Percentiles rank a stretch among this genome's conserved stretches.
These are phyloP conservation scores for Vanrija sp. DNA, from an alignment of 1,284 basidiomycete genomes.

Conservation along the genomic window DNA sequence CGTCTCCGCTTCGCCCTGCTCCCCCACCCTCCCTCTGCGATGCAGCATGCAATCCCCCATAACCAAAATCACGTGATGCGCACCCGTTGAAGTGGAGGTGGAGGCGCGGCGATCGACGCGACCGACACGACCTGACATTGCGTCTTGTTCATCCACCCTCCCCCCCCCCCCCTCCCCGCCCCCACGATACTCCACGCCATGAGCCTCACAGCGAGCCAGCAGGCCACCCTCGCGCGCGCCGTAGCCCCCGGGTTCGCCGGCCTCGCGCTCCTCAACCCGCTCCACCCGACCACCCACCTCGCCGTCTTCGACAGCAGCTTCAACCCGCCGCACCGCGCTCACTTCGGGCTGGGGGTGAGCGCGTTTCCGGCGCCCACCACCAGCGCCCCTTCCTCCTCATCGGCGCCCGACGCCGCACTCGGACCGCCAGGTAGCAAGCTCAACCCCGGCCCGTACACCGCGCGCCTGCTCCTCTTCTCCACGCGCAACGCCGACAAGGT, in stretches of 20 bases:
- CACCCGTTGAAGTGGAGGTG: no score
- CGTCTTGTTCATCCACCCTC: no score
- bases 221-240: slow-evolving; percentile 5
- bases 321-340: slow-evolving; percentile 87
- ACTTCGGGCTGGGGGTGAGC: slow-evolving; percentile 65
- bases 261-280: slow-evolving; percentile 20
- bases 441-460: slow-evolving; percentile 57
- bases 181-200: slow-evolving; percentile 25
- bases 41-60: no score
- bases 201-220: slow-evolving; percentile 35
- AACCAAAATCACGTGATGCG: no score
- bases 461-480: slow-evolving; percentile 76
- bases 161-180: no score
- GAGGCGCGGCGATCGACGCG: no score
- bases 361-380: slow-evolving; percentile 18
- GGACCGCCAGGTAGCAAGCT: neutral
- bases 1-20: slow-evolving; percentile 1
- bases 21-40: no score
- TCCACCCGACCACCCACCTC: slow-evolving; percentile 33
- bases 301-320: slow-evolving; percentile 84
- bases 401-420: neutral
- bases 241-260: slow-evolving; percentile 2
- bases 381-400: slow-evolving; percentile 39
- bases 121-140: no score
- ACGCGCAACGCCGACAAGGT: slow-evolving; percentile 86